Evolutionary conservation across 2,329 filamentous ascomycete genomes (phyloP), one percentile per base, ranked within the genome.

Genomic region (Aspergillus eucalypticola): DNA sequence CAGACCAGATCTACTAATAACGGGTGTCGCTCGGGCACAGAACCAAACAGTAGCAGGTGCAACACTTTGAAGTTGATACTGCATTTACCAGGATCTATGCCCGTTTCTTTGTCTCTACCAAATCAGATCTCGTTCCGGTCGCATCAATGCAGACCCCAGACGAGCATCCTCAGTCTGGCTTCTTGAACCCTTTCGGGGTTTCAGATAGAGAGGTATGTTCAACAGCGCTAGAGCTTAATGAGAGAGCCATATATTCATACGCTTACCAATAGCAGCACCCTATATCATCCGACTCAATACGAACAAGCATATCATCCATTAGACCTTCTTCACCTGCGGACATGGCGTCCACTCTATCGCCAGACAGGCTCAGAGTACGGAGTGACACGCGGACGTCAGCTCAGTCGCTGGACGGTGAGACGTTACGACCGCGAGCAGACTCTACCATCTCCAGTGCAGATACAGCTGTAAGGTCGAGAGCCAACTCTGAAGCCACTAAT

Each of bases 351-450:
- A 65, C 64, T 15, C 58, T 60, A 32, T 66, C 72, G 48, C 58
- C 70, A 59, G 61, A 61, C 5, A 65, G 60, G 10, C 56, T 74
- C 44, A 69, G 60, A 46, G 71, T 73, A 3, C 67, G 73, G 5
- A 56, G 61, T 62, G 59, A 62, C 35, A 72, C 67, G 15, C 71
- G 69, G 35, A 69, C 68, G 19, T 42, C 39, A 17, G 72, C 73
- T 5, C 68, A 68, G 17, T 76, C 72, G 15, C 72, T 78, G 23
- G 78, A 79, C 56, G 78, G 78, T 27, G 76, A 78, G 44, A 80
- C 78, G n/a, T 68, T 80, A 48, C 76, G 77, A 39, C 73, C 78
- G 5, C 72, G 78, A 39, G 75, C 78, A 35, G 73, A 73, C 56
- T 81, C 78, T 2, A 75, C 76, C 60, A 66, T 73, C 55, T 75